Conservation (phyloP, 495 filamentous ascomycete genomes). For the Penicillium mononematosum region DNA sequence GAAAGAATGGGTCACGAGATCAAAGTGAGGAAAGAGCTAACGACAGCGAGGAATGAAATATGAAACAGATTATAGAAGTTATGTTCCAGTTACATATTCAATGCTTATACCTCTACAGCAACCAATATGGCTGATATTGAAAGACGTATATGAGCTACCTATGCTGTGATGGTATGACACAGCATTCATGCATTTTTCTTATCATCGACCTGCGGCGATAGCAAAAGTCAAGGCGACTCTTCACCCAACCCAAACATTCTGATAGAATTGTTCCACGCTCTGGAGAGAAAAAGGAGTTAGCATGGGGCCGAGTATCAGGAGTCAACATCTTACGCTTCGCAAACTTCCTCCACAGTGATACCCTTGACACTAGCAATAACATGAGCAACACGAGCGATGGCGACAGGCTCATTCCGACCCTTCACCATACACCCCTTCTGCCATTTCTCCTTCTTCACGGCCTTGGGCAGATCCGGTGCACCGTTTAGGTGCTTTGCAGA, state of each 20-base stretch:
- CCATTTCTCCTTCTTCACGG: constrained; percentile 96
- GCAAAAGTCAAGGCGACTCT: constrained; percentile 5
- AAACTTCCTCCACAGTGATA: constrained; percentile 72
- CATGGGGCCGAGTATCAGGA: neutral
- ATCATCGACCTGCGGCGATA: neutral
- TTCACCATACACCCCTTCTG: constrained; percentile 79
- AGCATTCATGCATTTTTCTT: neutral
- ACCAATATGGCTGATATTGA: no score
- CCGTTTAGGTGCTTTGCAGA: constrained; percentile 48
- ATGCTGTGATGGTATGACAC: neutral
- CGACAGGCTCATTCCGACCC: constrained; percentile 86
- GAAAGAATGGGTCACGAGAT: no score
- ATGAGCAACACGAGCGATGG: constrained; percentile 79
- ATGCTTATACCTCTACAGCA: no score
- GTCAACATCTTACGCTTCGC: constrained; percentile 63
- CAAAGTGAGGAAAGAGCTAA: no score
- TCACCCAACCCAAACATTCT: constrained; percentile 75
- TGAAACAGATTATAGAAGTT: no score
- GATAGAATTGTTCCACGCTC: constrained; percentile 79
- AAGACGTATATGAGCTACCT: neutral
- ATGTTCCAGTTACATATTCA: no score
- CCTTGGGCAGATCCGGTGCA: constrained; percentile 46
- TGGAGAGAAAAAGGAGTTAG: constrained; percentile 27
- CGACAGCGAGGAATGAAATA: no score
- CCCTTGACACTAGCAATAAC: constrained; percentile 85